Evolutionary conservation across 345 rosid species (phyloP), one percentile per base, ranked within the genome.

Genomic region (Euphorbia lathyris): DNA sequence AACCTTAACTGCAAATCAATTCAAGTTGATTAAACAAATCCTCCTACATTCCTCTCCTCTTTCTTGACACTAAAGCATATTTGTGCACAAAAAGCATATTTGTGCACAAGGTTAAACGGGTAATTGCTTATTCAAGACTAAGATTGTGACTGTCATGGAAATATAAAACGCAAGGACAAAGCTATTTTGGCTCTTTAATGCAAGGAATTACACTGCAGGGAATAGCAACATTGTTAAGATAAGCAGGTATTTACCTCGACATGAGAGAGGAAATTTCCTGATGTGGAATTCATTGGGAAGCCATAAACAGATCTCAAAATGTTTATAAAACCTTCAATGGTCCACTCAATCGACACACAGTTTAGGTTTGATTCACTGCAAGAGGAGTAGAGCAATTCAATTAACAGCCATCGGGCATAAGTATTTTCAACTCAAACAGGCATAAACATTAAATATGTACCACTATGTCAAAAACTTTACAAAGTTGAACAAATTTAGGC

Each of bases 361-460:
- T 85, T 78, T 13, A 69, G 69, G 50, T 80, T 67, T 63, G 97
- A 86, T 67, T 88, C 91, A 29, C 95, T 87, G 80, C 85, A 76
- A 47, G 43, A 79, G 52, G 67, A 36, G 57, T 56, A 40, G 71
- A 57, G n/a, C 55, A 57, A 36, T 29, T 63, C 30, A 63, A 47
- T 14, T 26, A 36, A 27, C 34, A 50, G 29, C 40, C 56, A 62
- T 9, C 25, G 51, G 57, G 56, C 62, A 70, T 22, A 51, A 70
- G 53, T 51, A 7, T 40, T 63, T 47, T 6, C 77, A 66, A 16
- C 40, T 63, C 32, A 72, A 69, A 45, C 38, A 34, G 42, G 9
- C 4, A 58, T 55, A 59, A 17, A 36, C 47, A 9, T 26, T 51
- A 53, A 51, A 58, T 14, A 26, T 29, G 4, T 66, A 13, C 5